A percentile compares a stretch with the other conserved stretches of the same genome.
Conservation (phyloP, 1,139 yeast species). For the Lodderomyces jiufengensis region DNA sequence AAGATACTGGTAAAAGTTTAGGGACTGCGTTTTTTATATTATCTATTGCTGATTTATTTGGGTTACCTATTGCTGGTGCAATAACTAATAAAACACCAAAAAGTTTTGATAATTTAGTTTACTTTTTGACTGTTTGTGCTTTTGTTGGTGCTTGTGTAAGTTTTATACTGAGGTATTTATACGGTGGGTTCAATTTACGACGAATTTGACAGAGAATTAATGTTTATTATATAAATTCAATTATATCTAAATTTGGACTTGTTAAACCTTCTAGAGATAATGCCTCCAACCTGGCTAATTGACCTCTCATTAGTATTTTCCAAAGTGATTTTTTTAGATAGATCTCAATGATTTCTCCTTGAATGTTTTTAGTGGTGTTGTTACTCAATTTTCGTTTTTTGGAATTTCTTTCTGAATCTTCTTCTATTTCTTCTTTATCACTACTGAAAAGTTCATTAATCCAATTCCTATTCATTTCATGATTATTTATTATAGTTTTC, state of each 20-base stretch:
- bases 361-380: slow-evolving; percentile 6
- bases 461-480: slow-evolving; percentile 37
- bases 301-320: slow-evolving; percentile 28
- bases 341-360: slow-evolving; percentile 38
- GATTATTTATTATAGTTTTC: slow-evolving; percentile 33
- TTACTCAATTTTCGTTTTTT: slow-evolving; percentile 9
- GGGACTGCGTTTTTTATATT: slow-evolving; percentile 34
- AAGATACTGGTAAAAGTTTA: slow-evolving; percentile 28
- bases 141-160: slow-evolving; percentile 25
- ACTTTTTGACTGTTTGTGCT: slow-evolving; percentile 25
- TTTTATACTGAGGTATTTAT: slow-evolving; percentile 23
- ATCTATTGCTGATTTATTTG: slow-evolving; percentile 31
- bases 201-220: slow-evolving; percentile 8
- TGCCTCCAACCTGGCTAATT: slow-evolving; percentile 25
- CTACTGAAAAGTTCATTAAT: slow-evolving; percentile 19
- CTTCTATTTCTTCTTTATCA: slow-evolving; percentile 7
- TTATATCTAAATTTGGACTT: slow-evolving; percentile 2
- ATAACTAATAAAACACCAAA: slow-evolving; percentile 21
- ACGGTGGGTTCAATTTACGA: slow-evolving; percentile 21
- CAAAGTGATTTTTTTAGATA: slow-evolving; percentile 31
- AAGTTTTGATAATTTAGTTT: slow-evolving; percentile 26
- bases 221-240: slow-evolving; percentile 5
- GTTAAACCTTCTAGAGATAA: slow-evolving; percentile 32
- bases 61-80: slow-evolving; percentile 37
- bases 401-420: slow-evolving; percentile 11